Base-by-base conservation (phyloP, 768 basidiomycete species). In the Hypholoma sublateritium region DNA sequence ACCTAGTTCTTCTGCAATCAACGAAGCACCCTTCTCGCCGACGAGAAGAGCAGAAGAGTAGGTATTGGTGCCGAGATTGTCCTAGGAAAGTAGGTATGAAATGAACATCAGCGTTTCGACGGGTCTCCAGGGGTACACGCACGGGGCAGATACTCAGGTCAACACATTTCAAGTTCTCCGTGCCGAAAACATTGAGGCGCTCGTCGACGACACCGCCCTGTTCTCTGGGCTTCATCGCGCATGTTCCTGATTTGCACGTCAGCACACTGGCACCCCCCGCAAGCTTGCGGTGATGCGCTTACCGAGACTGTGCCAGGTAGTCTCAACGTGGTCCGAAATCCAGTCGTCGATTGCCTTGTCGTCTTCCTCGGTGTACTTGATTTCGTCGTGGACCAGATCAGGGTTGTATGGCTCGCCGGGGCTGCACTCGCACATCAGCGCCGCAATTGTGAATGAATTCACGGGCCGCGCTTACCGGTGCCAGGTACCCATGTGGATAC, bases 111-210 rank as follows among this genome's bases (percentile, higher is more conserved):
- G n/a, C 25, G 53, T 21, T 22, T 39, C 32, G 22, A 14, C 12
- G 45, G 17, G 28, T 13, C 35, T 11, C n/a, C 36, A 47, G 14
- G 17, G 37, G 45, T 35, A 35, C 21, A 71, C 81, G 64, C 67
- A 85, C 85, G 19, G 87, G 87, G 72, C 87, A 87, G 73, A 88
- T 86, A 70, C 82, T 83, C 74, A 88, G 74, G 70, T 88, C 87
- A 61, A 82, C 77, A 65, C 76, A 78, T 74, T 88, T 88, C 65
- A 88, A 74, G 75, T 86, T 86, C 70, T 82, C 68, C 17, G 86
- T 87, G 46, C 83, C 85, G 67, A 76, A 86, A 62, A 88, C 84
- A 64, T 77, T 86, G 62, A 87, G 76, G 57, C 84, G 82, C 22
- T 68, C 74, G 63, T 87, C 85, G 63, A 88, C 82, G 48, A 88